Conservation (phyloP, 306 rosid species). For the Alnus glutinosa region DNA sequence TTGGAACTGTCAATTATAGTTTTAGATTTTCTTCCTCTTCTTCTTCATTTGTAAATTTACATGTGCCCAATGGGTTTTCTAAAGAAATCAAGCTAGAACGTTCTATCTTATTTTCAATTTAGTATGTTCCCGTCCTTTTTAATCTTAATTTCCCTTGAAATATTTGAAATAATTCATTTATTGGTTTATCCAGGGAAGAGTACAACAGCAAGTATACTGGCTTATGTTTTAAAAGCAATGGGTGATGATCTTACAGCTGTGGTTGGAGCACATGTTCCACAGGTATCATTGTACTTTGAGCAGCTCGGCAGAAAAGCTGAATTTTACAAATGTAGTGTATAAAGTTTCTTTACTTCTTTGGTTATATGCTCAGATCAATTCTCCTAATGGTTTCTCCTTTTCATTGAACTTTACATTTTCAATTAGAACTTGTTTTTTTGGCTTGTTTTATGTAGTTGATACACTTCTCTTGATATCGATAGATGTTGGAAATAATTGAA, state of each 20-base stretch:
- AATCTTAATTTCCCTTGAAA: not conserved
- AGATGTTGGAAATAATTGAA: conserved; percentile 17
- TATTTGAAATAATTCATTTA: not conserved
- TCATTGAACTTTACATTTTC: not conserved
- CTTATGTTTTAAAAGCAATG: conserved; percentile 31
- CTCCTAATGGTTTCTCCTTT: not conserved
- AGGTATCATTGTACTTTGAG: conserved; percentile 22
- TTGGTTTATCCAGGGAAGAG: conserved; percentile 34
- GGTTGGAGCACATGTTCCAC: conserved; percentile 37
- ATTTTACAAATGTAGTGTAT: not conserved
- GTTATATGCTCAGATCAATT: not conserved
- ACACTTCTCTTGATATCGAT: not conserved
- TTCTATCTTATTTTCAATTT: not conserved
- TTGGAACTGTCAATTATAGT: too few relatives aligned
- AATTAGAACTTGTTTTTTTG: not conserved
- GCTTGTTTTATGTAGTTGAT: not conserved
- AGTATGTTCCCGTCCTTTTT: not conserved
- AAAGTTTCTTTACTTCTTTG: not conserved
- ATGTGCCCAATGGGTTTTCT: too few relatives aligned
- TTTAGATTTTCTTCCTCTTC: too few relatives aligned
- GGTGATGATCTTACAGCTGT: conserved; percentile 36
- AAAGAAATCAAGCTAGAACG: not conserved
- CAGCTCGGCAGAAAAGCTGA: not conserved
- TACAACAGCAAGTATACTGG: conserved; percentile 42
- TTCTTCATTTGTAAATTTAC: too few relatives aligned